Evolutionary conservation across 164 flowering plant species (phyloP), one percentile per base, ranked within the genome.

Genomic region (Hamamelis virginiana): DNA sequence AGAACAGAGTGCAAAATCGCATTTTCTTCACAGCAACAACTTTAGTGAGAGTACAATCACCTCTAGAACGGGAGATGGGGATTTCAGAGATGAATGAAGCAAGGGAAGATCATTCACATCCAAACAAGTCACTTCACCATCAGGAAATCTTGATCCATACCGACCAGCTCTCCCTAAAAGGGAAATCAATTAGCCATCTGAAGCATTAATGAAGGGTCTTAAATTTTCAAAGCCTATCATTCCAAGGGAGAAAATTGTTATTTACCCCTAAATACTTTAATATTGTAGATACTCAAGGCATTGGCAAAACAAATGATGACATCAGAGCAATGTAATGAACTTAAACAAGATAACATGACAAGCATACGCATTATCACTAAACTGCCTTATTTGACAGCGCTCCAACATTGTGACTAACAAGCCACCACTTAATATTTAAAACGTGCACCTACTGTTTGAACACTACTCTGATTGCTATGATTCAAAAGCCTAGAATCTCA

Each of bases 151-250:
- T 46, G 98, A 95, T 70, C 92, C 96, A 82, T 82, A 95, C 75
- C 98, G 83, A 14, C 98, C 98, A 75, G 98, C 98, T 83, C 98
- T 86, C 44, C 98, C 98, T 95, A 70, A 74, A 84, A 65, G 62
- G 1, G 72, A 21, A 71, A 28, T 50, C 52, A 75, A 33, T 41
- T 9, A 70, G 28, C 46, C 62, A 60, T 46, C n/a, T 38, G 57
- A 67, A 44, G 41, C 41, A 19, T 14, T 6, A 59, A 21, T 41
- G 12, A 21, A 51, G 21, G 58, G 65, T 21, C 22, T 33, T 33
- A 33, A 33, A 33, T 33, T 33, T 33, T 2, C 41, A 33, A 33
- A 33, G 6, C 41, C 41, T 33, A 33, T 33, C 41, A 33, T 33
- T 33, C 41, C 41, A 33, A 2, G 41, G 41, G 41, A 33, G 41